Evolutionary conservation across 2,329 filamentous ascomycete genomes (phyloP).

Genomic region (Venturia effusa): DNA sequence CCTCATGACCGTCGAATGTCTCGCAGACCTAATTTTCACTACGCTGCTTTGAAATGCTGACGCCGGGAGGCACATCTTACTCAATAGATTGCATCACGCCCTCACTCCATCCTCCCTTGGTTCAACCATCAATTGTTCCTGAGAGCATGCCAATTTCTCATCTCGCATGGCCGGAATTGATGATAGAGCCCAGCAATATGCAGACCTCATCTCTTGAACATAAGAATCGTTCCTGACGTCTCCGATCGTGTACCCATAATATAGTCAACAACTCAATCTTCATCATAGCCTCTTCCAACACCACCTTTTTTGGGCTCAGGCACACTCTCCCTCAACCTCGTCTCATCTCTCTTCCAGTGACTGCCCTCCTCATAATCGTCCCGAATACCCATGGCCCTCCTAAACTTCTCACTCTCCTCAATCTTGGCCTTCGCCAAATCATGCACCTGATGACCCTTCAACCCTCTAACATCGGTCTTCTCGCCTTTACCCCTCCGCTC

Average conservation of each 20-base stretch:
- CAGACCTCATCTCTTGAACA: background rate
- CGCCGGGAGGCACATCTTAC: too few relatives aligned
- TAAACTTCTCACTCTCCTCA: slow-evolving; percentile 80
- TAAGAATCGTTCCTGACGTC: background rate
- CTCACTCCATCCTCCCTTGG: too few relatives aligned
- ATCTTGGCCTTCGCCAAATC: slow-evolving; percentile 95
- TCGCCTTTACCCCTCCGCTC: slow-evolving; percentile 30
- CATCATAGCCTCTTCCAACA: background rate
- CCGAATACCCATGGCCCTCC: slow-evolving; percentile 77
- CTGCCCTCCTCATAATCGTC: slow-evolving; percentile 76
- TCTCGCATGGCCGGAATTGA: too few relatives aligned
- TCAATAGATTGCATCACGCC: too few relatives aligned
- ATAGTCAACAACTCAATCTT: background rate
- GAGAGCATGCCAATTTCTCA: too few relatives aligned
- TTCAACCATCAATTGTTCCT: too few relatives aligned
- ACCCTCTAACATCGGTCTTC: slow-evolving; percentile 36
- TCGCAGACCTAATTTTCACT: too few relatives aligned
- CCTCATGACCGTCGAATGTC: too few relatives aligned
- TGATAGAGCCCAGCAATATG: background rate
- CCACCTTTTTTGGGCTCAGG: slow-evolving; percentile 22
- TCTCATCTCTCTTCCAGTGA: slow-evolving; percentile 78
- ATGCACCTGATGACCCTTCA: slow-evolving; percentile 92
- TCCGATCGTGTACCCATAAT: background rate
- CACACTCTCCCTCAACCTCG: slow-evolving; percentile 42
- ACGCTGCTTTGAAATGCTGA: too few relatives aligned